These are phyloP conservation scores for Nakazawaea ernobii DNA, from an alignment of 805 yeast species.

Conservation along the genomic window DNA sequence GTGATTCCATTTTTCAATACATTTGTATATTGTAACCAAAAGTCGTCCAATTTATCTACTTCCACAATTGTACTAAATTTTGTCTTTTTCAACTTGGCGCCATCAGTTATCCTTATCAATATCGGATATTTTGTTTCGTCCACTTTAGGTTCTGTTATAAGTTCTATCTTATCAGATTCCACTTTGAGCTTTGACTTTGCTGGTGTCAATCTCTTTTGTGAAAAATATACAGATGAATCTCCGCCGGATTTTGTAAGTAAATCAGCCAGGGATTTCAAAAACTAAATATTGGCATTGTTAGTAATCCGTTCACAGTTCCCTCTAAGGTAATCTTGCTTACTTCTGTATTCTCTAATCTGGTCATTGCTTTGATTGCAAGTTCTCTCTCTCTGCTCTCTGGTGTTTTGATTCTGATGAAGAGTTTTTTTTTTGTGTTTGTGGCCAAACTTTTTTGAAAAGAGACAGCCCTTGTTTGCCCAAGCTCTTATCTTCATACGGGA, in stretches of 20 bases:
- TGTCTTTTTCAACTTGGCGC: constrained; percentile 43
- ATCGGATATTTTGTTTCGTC: constrained; percentile 9
- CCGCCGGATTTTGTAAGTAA: constrained; percentile 5
- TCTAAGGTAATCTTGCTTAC: background rate
- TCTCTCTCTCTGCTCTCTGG: background rate
- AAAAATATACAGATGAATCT: constrained; percentile 48
- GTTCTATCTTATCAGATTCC: constrained; percentile 7
- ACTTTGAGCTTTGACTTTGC: constrained; percentile 15
- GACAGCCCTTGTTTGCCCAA: background rate
- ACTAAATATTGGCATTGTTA: background rate
- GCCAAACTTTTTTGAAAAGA: background rate
- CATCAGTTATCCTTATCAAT: constrained; percentile 28
- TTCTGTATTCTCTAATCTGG: constrained; percentile 5
- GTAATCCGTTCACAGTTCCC: background rate
- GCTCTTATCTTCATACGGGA: background rate
- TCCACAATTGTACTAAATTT: constrained; percentile 72
- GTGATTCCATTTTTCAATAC: constrained; percentile 64
- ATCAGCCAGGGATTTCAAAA: constrained; percentile 3
- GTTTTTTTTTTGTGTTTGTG: background rate
- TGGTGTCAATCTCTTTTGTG: constrained; percentile 48
- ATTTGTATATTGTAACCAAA: constrained; percentile 74
- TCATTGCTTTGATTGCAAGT: background rate
- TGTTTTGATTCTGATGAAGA: background rate
- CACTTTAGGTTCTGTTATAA: constrained; percentile 2
- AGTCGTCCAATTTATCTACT: constrained; percentile 52